Conservation (phyloP, 2,329 filamentous ascomycete species). For the Ustulina deusta region DNA sequence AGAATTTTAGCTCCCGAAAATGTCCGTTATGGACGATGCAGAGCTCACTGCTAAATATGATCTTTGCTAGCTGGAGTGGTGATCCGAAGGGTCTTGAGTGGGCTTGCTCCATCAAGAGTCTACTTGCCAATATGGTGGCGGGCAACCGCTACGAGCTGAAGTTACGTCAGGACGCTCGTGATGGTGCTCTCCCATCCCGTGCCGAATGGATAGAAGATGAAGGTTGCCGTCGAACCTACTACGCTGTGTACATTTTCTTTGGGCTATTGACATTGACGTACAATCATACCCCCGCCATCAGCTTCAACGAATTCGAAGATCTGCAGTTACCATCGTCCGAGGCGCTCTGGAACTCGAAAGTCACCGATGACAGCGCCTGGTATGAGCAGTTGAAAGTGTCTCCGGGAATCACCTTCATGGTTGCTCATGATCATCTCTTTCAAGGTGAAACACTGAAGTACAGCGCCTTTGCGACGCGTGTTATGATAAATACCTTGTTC, state of each 20-base stretch:
- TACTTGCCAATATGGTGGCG: conserved; percentile 98
- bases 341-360: conserved; percentile 89
- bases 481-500: conserved; percentile 99
- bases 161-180: conserved; percentile 88
- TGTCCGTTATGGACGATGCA: conserved; percentile 99
- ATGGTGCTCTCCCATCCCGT: conserved; percentile 78
- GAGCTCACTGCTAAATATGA: conserved; percentile 95
- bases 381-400: conserved; percentile 79
- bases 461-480: conserved; percentile 95
- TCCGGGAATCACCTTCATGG: conserved; percentile 85
- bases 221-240: conserved; percentile 95
- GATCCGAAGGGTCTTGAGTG: conserved; percentile 97
- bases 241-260: conserved; percentile 99
- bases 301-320: conserved; percentile 97
- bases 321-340: conserved; percentile 93
- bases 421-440: conserved; percentile 95
- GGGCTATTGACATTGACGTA: conserved; percentile 94
- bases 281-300: conserved; percentile 97
- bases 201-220: conserved; percentile 97
- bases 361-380: conserved; percentile 84
- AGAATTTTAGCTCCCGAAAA: conserved; percentile 97
- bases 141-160: conserved; percentile 97
- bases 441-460: conserved; percentile 91
- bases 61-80: conserved; percentile 99
- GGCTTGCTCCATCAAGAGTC: conserved; percentile 98